These are phyloP conservation scores for Vicia faba DNA, from an alignment of 306 rosid species.

Conservation along the genomic window DNA sequence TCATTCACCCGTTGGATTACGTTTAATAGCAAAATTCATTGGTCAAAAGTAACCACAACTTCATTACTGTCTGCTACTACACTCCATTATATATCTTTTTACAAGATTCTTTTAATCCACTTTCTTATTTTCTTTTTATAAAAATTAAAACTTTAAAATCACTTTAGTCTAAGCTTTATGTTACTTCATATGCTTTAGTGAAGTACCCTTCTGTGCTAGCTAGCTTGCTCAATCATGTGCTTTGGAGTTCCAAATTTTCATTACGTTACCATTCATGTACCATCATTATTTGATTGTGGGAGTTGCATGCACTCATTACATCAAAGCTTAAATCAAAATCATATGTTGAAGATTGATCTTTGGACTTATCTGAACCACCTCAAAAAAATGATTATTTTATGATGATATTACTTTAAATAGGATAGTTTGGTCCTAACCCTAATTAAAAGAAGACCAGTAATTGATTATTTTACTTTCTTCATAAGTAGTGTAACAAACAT, in stretches of 20 bases:
- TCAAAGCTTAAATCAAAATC: constrained; percentile 22
- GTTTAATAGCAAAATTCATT: constrained; percentile 44
- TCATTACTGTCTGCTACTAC: constrained; percentile 93
- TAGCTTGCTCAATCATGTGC: constrained; percentile 60
- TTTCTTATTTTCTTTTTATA: constrained; percentile 35
- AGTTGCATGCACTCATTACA: constrained; percentile 32
- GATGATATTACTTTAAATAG: no score
- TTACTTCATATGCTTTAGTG: constrained; percentile 66
- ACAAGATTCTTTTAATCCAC: constrained; percentile 75
- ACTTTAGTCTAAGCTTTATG: constrained; percentile 88
- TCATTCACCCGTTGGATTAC: constrained; percentile 59
- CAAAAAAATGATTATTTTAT: no score
- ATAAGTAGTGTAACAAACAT: no score
- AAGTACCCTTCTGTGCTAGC: constrained; percentile 42
- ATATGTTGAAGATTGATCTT: background rate
- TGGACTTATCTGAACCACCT: background rate
- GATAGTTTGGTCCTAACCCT: no score
- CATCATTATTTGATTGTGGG: constrained; percentile 31
- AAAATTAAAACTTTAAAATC: constrained; percentile 46
- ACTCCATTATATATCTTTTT: constrained; percentile 90
- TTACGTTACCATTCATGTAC: constrained; percentile 29
- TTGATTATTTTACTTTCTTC: no score
- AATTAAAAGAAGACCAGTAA: no score
- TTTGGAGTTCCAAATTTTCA: constrained; percentile 37
- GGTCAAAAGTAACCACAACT: constrained; percentile 74